Evolutionary conservation across 164 flowering plant species (phyloP), one percentile per base, ranked within the genome.

Genomic region (Sedum album): DNA sequence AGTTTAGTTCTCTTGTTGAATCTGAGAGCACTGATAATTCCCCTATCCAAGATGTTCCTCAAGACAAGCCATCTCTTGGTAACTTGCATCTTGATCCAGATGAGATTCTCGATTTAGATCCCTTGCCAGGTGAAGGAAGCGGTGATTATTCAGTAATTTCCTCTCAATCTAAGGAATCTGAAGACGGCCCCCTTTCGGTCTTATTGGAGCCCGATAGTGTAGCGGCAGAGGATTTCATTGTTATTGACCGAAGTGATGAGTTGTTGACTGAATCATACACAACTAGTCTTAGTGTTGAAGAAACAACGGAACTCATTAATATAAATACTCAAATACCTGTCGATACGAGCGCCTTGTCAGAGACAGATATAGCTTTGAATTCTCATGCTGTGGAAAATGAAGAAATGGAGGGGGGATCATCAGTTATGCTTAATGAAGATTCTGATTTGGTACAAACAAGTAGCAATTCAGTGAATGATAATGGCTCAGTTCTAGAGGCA

Each of bases 41-140:
- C 71, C 69, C 76, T 38, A 26, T 65, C 46, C 79, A 78, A 78
- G 82, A 82, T 64, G 79, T 75, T 69, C 66, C 78, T 48, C 80
- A 71, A 73, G 49, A 68, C 60, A 77, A 74, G 41, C 68, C 83
- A 25, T 72, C 69, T 71, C 61, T 48, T 70, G 69, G 70, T 81
- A 79, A 74, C 73, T 38, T 71, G 69, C 70, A 75, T 36, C 70
- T 76, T 69, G 71, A 79, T 70, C 67, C 76, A 41, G 79, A 70
- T 30, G 42, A 60, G 49, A 73, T 42, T 67, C 68, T 76, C 35
- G 39, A 31, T 60, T 64, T 76, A 61, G 46, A 72, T 66, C 25
- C 72, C 71, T 66, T 76, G 13, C 66, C 78, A 67, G 80, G 71
- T 57, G 31, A 74, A 60, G 75, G 68, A 68, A 51, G 38, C 69